Conservation (phyloP, 306 rosid species). For the Lathyrus sativus region DNA sequence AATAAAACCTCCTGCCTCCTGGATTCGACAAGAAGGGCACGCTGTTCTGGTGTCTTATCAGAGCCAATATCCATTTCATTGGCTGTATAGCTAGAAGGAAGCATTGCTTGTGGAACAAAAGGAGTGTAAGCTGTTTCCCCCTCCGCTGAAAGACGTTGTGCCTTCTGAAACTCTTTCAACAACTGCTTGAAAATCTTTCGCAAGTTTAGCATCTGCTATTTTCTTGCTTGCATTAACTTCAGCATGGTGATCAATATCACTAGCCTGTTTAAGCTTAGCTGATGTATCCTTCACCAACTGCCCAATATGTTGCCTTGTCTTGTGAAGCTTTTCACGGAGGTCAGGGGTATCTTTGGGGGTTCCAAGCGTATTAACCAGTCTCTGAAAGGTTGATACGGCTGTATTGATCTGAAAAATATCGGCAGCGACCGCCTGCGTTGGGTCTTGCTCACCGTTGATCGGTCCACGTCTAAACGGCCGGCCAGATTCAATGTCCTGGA, state of each 20-base stretch:
- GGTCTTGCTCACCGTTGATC: constrained; percentile 76
- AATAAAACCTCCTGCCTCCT: constrained; percentile 89
- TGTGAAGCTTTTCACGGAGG: constrained; percentile 95
- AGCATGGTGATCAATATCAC: constrained; percentile 85
- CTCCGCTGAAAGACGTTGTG: constrained; percentile 96
- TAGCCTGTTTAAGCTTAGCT: constrained; percentile 90
- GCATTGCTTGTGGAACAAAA: constrained; percentile 79
- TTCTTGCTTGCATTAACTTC: constrained; percentile 89
- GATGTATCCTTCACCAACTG: constrained; percentile 96
- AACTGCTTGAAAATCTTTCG: constrained; percentile 98
- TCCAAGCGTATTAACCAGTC: constrained; percentile 95
- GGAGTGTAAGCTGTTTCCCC: constrained; percentile 93
- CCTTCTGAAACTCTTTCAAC: constrained; percentile 94
- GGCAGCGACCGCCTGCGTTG: constrained; percentile 93
- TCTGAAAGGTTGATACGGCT: constrained; percentile 90
- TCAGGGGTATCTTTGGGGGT: constrained; percentile 96
- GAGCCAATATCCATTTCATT: constrained; percentile 61
- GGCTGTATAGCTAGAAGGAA: constrained; percentile 83
- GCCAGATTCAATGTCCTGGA: constrained; percentile 93
- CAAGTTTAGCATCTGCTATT: constrained; percentile 97
- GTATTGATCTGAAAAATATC: constrained; percentile 98
- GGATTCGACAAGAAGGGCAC: constrained; percentile 84
- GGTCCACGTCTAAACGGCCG: constrained; percentile 64
- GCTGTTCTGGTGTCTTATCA: constrained; percentile 72
- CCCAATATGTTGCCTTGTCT: constrained; percentile 93